Conservation (phyloP, 805 yeast genomes). For the Candida arabinofermentans region DNA sequence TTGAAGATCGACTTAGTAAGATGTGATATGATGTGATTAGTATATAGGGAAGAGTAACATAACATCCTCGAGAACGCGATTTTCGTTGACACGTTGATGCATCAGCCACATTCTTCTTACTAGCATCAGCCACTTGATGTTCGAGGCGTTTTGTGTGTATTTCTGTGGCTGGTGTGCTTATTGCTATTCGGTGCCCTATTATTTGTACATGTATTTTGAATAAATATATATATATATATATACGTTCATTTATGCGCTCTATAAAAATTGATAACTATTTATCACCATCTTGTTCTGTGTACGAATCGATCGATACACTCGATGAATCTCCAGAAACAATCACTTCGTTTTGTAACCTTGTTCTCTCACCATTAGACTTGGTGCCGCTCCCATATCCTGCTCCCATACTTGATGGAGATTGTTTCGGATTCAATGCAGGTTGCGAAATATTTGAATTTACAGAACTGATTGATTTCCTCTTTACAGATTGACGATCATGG, state of each 20-base stretch:
- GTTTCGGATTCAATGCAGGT: neutral
- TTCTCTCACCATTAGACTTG: neutral
- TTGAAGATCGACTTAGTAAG: too few relatives aligned
- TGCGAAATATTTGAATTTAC: neutral
- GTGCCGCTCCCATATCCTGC: neutral
- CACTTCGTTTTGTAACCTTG: neutral
- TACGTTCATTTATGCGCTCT: neutral
- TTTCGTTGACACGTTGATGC: too few relatives aligned
- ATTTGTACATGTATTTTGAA: neutral
- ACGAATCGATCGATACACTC: neutral
- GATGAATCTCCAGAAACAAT: conserved; percentile 3
- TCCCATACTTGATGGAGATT: neutral
- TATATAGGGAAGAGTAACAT: too few relatives aligned
- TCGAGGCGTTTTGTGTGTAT: too few relatives aligned
- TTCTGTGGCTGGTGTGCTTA: too few relatives aligned
- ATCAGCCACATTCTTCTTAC: too few relatives aligned
- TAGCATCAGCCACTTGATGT: too few relatives aligned
- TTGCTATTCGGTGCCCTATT: neutral
- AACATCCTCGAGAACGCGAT: too few relatives aligned
- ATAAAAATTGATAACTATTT: neutral
- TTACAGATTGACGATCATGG: neutral
- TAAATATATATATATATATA: neutral
- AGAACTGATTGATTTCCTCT: neutral
- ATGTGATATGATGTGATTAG: too few relatives aligned
- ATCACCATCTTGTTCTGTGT: neutral